Evolutionary conservation across 1,284 basidiomycete genomes (phyloP).

Genomic region (Anthracocystis walkeri): DNA sequence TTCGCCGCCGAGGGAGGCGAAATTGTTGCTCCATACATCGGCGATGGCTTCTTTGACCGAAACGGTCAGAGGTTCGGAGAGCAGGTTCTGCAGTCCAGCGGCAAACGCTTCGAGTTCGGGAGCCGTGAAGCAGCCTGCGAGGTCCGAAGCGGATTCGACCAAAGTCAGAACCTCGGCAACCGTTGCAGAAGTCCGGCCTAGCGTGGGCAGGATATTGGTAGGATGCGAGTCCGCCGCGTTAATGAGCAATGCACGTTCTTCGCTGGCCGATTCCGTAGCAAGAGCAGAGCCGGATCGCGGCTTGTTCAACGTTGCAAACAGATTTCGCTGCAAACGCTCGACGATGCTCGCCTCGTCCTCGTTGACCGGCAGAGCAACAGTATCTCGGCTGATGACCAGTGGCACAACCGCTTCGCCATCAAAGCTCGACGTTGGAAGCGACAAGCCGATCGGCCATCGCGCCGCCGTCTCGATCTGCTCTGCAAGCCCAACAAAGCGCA

Average conservation of each 20-base stretch:
- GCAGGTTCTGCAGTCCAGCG: constrained; percentile 33
- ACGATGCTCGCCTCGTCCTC: constrained; percentile 50
- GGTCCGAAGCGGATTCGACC: constrained; percentile 42
- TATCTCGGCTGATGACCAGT: constrained; percentile 49
- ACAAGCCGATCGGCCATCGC: constrained; percentile 57
- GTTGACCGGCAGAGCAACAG: constrained; percentile 48
- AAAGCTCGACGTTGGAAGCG: constrained; percentile 17
- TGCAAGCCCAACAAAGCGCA: constrained; percentile 58
- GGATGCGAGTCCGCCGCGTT: constrained; percentile 41
- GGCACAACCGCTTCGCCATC: constrained; percentile 33
- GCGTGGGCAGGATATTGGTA: constrained; percentile 37
- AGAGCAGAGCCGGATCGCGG: constrained; percentile 5
- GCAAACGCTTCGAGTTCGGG: constrained; percentile 43
- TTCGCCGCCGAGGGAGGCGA: constrained; percentile 31
- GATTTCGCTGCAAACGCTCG: constrained; percentile 37
- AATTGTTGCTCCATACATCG: constrained; percentile 39
- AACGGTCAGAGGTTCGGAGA: constrained; percentile 35
- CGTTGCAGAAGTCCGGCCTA: constrained; percentile 44
- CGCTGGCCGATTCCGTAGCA: constrained; percentile 12
- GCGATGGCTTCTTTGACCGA: constrained; percentile 48
- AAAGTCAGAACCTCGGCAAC: constrained; percentile 44
- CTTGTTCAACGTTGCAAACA: constrained; percentile 5
- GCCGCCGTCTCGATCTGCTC: constrained; percentile 62
- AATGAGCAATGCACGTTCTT: constrained; percentile 38
- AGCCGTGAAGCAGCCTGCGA: constrained; percentile 36